Evolutionary conservation across 1,139 yeast genomes (phyloP), one percentile per base, ranked within the genome.

Genomic region (Kodamaea anthophila): DNA sequence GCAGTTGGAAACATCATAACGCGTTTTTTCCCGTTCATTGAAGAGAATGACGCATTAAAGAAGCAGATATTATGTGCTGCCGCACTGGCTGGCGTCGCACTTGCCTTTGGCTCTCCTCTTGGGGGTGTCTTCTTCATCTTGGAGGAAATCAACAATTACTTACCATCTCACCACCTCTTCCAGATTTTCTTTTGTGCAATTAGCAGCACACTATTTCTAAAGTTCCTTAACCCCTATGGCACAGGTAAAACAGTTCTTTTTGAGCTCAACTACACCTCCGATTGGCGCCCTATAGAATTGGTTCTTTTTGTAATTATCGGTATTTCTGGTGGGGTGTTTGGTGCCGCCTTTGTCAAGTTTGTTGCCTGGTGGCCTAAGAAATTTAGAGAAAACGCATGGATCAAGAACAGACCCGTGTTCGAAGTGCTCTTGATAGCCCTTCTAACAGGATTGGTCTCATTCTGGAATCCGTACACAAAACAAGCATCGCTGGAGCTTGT

Each of bases 51-150:
- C 31, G 54, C 73, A 15, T 63, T 73, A 40, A 64, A 74, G 35
- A 65, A 80, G 38, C 81, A 76, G 43, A 64, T 78, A 2, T 49
- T 77, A 23, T 68, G 79, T 3, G 83, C 85, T 0, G 72, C 81
- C 9, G 77, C 82, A 2, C 70, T 75, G 31, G 79, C 83, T 8
- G 85, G 85, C 5, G 83, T 77, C 8, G 80, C 84, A 4, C 62
- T 77, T 15, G 83, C 85, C 1, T 78, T 77, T 55, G 85, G 84
- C 0, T 70, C 78, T 2, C 85, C 85, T 1, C 57, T 77, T 32
- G 85, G 85, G 4, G 85, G 84, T 3, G 84, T 77, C 3, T 46
- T 77, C 16, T 77, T 77, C 47, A 70, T 77, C 14, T 57, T 78
- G 24, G 86, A 77, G 42, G 85, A 77, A 39, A 78, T 77, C 20